A percentile compares a stretch with the other conserved stretches of the same genome.
Evolutionary conservation across 306 rosid species (phyloP).

Genomic region (Phaseolus lunatus): DNA sequence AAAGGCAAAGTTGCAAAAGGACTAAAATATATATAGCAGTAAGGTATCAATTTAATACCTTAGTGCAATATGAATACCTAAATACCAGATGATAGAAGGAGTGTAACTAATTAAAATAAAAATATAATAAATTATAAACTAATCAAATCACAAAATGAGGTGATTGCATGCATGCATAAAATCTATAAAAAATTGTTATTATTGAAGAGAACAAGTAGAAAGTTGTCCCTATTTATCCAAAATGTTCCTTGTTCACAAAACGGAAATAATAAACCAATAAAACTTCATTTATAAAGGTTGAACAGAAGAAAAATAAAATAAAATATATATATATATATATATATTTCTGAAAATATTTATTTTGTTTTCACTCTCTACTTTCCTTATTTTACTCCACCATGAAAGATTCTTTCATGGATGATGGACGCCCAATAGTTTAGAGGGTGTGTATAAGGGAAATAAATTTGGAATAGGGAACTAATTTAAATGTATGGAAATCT

Average conservation of each 20-base stretch:
- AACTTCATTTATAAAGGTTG: background rate
- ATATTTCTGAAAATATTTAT: slow-evolving; percentile 3
- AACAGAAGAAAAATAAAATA: background rate
- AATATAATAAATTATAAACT: background rate
- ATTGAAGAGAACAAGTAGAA: slow-evolving; percentile 1
- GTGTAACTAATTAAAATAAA: slow-evolving; percentile 1
- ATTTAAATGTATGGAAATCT: background rate
- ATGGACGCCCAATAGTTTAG: background rate
- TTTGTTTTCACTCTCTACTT: background rate
- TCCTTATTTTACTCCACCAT: background rate
- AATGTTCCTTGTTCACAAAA: background rate
- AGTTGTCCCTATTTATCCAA: background rate
- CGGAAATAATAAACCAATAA: background rate
- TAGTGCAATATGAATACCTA: background rate
- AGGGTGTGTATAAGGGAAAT: background rate
- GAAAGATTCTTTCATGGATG: background rate
- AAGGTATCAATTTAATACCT: background rate
- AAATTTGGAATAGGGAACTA: background rate
- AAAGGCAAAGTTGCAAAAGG: slow-evolving; percentile 8
- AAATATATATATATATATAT: too few species aligned
- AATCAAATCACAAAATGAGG: background rate
- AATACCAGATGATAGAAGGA: background rate
- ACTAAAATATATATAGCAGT: slow-evolving; percentile 15
- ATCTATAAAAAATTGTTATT: background rate
- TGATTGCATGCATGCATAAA: background rate